phyloP scores from a whole-genome alignment of 805 yeast genomes.

The Metschnikowia similis region DNA sequence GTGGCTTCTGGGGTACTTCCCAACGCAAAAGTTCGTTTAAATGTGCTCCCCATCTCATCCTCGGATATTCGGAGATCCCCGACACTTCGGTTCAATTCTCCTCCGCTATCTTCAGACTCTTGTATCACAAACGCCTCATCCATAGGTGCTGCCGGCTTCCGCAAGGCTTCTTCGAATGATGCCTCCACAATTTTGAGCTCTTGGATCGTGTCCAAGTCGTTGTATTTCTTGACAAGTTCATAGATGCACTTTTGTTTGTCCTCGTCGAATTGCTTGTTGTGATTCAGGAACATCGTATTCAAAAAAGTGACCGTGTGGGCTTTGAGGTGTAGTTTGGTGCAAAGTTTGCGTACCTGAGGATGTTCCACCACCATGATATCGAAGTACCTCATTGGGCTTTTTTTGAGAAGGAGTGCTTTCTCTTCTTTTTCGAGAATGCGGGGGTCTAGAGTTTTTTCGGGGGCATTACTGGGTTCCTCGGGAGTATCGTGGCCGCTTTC shows the following conservation, averaged over 20 bases:
- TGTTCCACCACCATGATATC: slow-evolving; percentile 10
- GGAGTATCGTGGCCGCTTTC: not conserved
- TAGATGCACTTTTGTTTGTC: slow-evolving; percentile 1
- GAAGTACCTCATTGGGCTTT: not conserved
- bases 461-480: slow-evolving; percentile 1
- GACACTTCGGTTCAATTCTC: slow-evolving; percentile 18
- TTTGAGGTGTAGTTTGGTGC: slow-evolving; percentile 5
- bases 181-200: not conserved
- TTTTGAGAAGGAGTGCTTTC: not conserved
- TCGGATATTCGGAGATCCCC: slow-evolving; percentile 14
- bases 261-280: slow-evolving; percentile 5
- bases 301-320: slow-evolving; percentile 10
- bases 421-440: not conserved
- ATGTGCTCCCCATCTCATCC: not conserved
- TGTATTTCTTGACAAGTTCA: slow-evolving; percentile 4
- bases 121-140: slow-evolving; percentile 15
- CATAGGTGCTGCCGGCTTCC: slow-evolving; percentile 12
- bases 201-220: not conserved
- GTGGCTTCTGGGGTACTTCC: slow-evolving; percentile 11
- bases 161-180: slow-evolving; percentile 1
- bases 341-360: slow-evolving; percentile 14
- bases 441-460: slow-evolving; percentile 3
- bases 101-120: slow-evolving; percentile 14
- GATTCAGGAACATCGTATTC: slow-evolving; percentile 11
- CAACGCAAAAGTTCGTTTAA: not conserved